These are phyloP conservation scores for Forsythia suspensa DNA, from an alignment of 257 asterid species.

Conservation along the genomic window DNA sequence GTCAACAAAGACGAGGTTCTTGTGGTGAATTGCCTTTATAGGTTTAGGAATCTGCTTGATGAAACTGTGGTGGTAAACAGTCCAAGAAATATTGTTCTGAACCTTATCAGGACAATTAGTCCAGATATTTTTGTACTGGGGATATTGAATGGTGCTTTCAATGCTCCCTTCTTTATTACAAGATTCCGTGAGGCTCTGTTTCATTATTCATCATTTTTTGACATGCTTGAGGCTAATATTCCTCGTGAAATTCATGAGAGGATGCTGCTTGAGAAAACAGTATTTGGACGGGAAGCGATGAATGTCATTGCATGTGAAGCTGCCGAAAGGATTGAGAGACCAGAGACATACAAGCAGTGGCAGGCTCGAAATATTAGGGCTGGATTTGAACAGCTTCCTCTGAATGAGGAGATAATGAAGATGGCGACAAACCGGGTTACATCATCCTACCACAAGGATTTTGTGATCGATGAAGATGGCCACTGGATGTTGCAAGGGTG, in stretches of 20 bases:
- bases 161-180: constrained; percentile 54
- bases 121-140: constrained; percentile 44
- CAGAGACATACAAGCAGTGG: constrained; percentile 69
- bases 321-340: constrained; percentile 51
- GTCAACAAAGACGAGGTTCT: constrained; percentile 40
- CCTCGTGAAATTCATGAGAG: constrained; percentile 50
- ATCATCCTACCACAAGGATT: constrained; percentile 43
- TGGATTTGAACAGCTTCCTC: constrained; percentile 47
- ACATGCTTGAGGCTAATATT: constrained; percentile 54
- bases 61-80: constrained; percentile 49
- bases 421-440: constrained; percentile 31
- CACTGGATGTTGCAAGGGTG: constrained; percentile 63
- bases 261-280: constrained; percentile 39
- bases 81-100: constrained; percentile 46
- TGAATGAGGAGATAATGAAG: constrained; percentile 41
- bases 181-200: constrained; percentile 60
- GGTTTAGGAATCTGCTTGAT: constrained; percentile 43
- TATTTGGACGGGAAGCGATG: constrained; percentile 51
- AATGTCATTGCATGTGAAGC: constrained; percentile 60
- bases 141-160: constrained; percentile 44
- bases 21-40: constrained; percentile 40
- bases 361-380: constrained; percentile 54
- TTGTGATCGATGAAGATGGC: constrained; percentile 53
- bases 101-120: constrained; percentile 36
- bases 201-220: constrained; percentile 49